phyloP scores from a whole-genome alignment of 164 flowering plant species.

The Umbellularia californica region DNA sequence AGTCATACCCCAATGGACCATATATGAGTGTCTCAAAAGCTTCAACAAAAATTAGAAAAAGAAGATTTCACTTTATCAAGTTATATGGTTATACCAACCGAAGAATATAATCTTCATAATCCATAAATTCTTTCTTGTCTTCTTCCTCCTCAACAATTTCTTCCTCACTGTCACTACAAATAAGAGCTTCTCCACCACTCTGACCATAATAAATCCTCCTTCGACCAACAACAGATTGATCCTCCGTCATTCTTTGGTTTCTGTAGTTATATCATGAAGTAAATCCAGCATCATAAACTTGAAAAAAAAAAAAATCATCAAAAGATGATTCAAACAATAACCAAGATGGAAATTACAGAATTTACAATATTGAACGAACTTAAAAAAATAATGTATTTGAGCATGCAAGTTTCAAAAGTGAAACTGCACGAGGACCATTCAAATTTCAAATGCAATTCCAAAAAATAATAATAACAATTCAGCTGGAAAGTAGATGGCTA shows the following conservation, averaged over 20 bases:
- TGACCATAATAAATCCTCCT: slow-evolving; percentile 97
- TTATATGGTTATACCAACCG: slow-evolving; percentile 55
- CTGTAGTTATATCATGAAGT: slow-evolving; percentile 31
- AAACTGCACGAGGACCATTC: too few species aligned
- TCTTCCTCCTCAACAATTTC: slow-evolving; percentile 82
- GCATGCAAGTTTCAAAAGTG: too few species aligned
- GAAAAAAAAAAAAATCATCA: neutral
- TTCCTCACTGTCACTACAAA: slow-evolving; percentile 98
- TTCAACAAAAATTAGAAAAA: neutral
- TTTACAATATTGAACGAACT: too few species aligned
- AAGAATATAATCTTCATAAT: slow-evolving; percentile 77
- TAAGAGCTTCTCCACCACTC: slow-evolving; percentile 94
- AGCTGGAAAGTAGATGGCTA: too few species aligned
- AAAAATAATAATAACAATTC: too few species aligned
- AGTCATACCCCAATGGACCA: too few species aligned
- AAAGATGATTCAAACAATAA: neutral
- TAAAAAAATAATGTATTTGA: too few species aligned
- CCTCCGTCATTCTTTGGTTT: slow-evolving; percentile 98
- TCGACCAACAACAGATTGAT: slow-evolving; percentile 94
- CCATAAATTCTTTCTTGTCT: slow-evolving; percentile 69
- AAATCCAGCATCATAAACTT: neutral
- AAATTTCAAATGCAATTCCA: too few species aligned
- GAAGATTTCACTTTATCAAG: neutral
- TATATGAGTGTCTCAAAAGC: neutral
- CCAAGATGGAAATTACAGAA: neutral